These are phyloP conservation scores for Thoreauomyces humboldtii DNA, from an alignment of 192 early-diverging fungal genomes.

Conservation along the genomic window DNA sequence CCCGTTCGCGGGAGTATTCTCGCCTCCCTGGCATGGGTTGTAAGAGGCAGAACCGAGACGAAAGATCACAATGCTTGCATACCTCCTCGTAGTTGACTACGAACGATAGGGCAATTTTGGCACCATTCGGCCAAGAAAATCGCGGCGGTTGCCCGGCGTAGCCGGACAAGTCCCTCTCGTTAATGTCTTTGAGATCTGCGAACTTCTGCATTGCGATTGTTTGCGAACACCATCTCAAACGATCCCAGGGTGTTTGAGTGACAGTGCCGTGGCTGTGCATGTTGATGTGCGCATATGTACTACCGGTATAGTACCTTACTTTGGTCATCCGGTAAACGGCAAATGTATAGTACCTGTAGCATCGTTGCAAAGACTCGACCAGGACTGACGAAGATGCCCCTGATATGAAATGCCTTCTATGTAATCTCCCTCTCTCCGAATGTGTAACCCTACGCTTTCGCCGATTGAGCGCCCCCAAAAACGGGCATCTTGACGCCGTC, in stretches of 20 bases:
- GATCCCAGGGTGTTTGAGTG: no score
- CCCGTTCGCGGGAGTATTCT: constrained; percentile 47
- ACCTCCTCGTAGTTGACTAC: constrained; percentile 54
- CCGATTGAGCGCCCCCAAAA: not conserved
- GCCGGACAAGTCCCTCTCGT: constrained; percentile 39
- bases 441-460: not conserved
- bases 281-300: no score
- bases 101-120: constrained; percentile 47
- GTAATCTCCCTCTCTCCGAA: no score
- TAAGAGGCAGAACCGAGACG: not conserved
- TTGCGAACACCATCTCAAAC: no score
- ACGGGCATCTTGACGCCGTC: constrained; percentile 16
- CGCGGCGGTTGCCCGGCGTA: constrained; percentile 44
- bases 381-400: no score
- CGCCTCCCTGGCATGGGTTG: constrained; percentile 40
- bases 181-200: constrained; percentile 21
- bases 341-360: no score
- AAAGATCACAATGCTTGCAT: not conserved
- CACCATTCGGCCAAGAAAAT: constrained; percentile 49
- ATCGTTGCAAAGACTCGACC: no score
- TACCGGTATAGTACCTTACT: no score
- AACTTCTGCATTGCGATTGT: constrained; percentile 11
- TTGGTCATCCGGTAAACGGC: no score
- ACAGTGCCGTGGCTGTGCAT: no score
- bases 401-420: no score